phyloP scores from a whole-genome alignment of 2,329 filamentous ascomycete species.

The Metarhizium guizhouense region DNA sequence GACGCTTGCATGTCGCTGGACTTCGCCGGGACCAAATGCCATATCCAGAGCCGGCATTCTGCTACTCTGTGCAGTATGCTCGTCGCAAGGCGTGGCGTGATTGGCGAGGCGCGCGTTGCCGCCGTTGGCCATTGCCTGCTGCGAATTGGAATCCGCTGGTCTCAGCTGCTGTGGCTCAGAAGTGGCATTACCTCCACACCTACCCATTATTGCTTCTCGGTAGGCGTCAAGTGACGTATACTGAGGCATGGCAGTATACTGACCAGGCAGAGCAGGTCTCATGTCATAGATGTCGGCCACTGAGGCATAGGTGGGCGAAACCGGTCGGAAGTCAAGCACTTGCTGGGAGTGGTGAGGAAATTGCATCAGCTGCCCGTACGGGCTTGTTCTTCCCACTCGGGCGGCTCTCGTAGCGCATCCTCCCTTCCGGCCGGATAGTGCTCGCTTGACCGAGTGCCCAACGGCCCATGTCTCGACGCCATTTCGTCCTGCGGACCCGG shows the following conservation, averaged over 20 bases:
- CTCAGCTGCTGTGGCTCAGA: background rate
- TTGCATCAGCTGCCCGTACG: conserved; percentile 9
- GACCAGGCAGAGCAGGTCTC: background rate
- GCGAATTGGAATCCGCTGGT: background rate
- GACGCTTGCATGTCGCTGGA: background rate
- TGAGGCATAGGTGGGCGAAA: background rate
- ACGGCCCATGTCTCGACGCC: conserved; percentile 12
- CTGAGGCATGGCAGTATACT: background rate
- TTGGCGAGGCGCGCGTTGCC: background rate
- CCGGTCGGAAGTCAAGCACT: background rate
- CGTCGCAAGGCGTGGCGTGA: background rate
- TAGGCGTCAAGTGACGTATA: background rate
- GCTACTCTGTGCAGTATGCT: background rate
- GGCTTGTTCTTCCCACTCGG: conserved; percentile 14
- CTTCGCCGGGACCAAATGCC: background rate
- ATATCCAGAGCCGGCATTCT: background rate
- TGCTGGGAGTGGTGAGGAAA: background rate
- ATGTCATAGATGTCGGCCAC: background rate
- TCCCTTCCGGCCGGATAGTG: conserved; percentile 23
- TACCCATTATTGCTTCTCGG: background rate
- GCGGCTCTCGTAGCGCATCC: conserved; percentile 22
- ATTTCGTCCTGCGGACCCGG: conserved; percentile 6
- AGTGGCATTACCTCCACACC: background rate
- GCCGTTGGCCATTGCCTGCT: background rate
- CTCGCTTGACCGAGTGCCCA: conserved; percentile 20